These are phyloP conservation scores for Hyaloraphidium curvatum DNA, from an alignment of 192 early-diverging fungal genomes.

Conservation along the genomic window DNA sequence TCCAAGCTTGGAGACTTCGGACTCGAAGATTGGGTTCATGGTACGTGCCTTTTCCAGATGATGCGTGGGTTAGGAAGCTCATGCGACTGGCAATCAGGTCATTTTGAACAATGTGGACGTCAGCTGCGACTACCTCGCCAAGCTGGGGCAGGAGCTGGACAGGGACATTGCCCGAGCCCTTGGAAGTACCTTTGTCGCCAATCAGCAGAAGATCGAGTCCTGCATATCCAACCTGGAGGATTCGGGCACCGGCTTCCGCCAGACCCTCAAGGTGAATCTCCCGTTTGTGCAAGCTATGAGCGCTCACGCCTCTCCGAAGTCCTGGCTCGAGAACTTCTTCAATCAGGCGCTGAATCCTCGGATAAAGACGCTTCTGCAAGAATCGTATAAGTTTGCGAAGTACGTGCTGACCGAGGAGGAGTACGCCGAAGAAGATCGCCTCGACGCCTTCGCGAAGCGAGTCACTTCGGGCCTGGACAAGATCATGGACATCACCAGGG, in stretches of 20 bases:
- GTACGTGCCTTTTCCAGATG: conserved; percentile 13
- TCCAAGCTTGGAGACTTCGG: conserved; percentile 27
- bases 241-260: conserved; percentile 39
- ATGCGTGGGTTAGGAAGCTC: background rate
- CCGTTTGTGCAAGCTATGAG: background rate
- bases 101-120: conserved; percentile 78
- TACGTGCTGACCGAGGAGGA: conserved; percentile 87
- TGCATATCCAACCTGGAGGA: conserved; percentile 34
- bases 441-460: conserved; percentile 65
- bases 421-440: conserved; percentile 58
- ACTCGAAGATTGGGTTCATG: conserved; percentile 41
- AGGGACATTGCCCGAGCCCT: conserved; percentile 29
- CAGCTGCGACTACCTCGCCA: conserved; percentile 55
- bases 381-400: conserved; percentile 64
- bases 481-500: conserved; percentile 26
- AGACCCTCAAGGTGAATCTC: conserved; percentile 34
- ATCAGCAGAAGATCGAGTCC: conserved; percentile 31
- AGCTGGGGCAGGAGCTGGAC: conserved; percentile 46
- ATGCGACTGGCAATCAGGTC: conserved; percentile 16
- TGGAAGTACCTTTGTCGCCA: too few relatives aligned
- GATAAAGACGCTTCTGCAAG: conserved; percentile 55
- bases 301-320: conserved; percentile 12
- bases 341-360: conserved; percentile 56
- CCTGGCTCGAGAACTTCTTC: conserved; percentile 69
- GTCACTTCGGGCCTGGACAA: conserved; percentile 49